A percentile compares a stretch with the other conserved stretches of the same genome.
phyloP scores from a whole-genome alignment of 768 basidiomycete genomes.

The Phylloporus scabripes region DNA sequence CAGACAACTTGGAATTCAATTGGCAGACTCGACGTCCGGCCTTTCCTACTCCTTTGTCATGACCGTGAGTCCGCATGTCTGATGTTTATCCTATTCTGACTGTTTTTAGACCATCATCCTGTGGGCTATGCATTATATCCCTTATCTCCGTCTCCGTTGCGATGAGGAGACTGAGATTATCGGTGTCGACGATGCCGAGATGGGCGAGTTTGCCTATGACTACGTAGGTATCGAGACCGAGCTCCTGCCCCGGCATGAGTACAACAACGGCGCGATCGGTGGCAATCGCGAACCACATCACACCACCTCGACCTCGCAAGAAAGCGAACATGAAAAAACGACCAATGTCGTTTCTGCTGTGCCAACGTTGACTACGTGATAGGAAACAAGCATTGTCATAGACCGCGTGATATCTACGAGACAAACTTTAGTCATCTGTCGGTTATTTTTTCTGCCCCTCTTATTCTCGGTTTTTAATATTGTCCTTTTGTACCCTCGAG shows the following conservation, averaged over 20 bases:
- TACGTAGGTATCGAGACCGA: slow-evolving; percentile 71
- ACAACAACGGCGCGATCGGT: slow-evolving; percentile 22
- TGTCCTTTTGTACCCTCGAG: neutral
- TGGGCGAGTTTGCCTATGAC: slow-evolving; percentile 88
- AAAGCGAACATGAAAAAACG: slow-evolving; percentile 27
- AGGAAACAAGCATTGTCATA: neutral
- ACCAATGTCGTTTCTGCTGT: neutral
- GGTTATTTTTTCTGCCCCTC: neutral
- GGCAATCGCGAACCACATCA: slow-evolving; percentile 36
- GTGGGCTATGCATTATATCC: slow-evolving; percentile 85
- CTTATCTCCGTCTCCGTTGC: slow-evolving; percentile 68
- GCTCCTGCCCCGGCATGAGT: slow-evolving; percentile 31
- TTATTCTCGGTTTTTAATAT: neutral
- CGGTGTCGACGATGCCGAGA: slow-evolving; percentile 85
- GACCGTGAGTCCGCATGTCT: slow-evolving; percentile 48
- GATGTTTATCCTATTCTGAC: neutral
- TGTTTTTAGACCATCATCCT: slow-evolving; percentile 62
- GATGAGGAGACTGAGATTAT: slow-evolving; percentile 64
- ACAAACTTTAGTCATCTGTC: neutral
- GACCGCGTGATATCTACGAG: neutral
- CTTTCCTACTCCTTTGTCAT: slow-evolving; percentile 68
- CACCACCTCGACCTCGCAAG: slow-evolving; percentile 19
- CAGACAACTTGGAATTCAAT: slow-evolving; percentile 79
- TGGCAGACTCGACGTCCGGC: slow-evolving; percentile 68
- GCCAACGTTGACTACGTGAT: neutral